Evolutionary conservation across 352 stramenopile genomes (phyloP).

Genomic region (Peronospora destructor): DNA sequence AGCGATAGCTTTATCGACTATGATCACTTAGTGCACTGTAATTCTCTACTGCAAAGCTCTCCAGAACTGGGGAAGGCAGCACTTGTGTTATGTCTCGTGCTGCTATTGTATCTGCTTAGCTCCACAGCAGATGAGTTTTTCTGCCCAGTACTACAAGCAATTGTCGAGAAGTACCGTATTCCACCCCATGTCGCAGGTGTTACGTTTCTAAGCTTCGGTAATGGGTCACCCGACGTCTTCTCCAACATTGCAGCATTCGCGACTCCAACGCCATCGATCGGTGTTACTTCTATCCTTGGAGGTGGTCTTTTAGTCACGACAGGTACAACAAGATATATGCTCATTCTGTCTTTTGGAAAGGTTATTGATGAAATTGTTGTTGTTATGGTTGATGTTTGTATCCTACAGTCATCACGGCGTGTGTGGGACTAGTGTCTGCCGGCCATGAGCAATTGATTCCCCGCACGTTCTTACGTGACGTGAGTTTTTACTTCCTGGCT

Average conservation of each 20-base stretch:
- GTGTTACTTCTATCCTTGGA: slow-evolving; percentile 60
- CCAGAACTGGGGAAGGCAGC: slow-evolving; percentile 28
- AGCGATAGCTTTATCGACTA: slow-evolving; percentile 60
- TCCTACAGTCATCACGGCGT: slow-evolving; percentile 48
- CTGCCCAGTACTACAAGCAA: slow-evolving; percentile 60
- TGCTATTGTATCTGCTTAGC: slow-evolving; percentile 72
- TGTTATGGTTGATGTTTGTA: slow-evolving; percentile 1
- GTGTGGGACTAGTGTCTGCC: slow-evolving; percentile 59
- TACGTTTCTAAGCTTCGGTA: slow-evolving; percentile 78
- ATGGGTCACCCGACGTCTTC: slow-evolving; percentile 73
- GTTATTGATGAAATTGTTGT: not conserved
- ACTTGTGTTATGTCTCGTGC: slow-evolving; percentile 43
- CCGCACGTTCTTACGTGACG: slow-evolving; percentile 65
- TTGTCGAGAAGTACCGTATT: slow-evolving; percentile 74
- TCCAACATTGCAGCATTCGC: slow-evolving; percentile 74
- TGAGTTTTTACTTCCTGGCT: slow-evolving; percentile 64
- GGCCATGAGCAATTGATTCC: slow-evolving; percentile 70
- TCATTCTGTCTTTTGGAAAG: not conserved
- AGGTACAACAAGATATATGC: slow-evolving; percentile 1
- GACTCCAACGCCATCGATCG: slow-evolving; percentile 55
- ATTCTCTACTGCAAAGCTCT: slow-evolving; percentile 35
- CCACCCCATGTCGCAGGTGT: slow-evolving; percentile 65
- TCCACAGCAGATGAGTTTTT: slow-evolving; percentile 82
- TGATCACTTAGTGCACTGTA: slow-evolving; percentile 55
- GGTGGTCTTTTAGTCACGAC: slow-evolving; percentile 68